Base-by-base conservation (phyloP, 2,329 filamentous ascomycete genomes). In the Aspergillus quadrilineatus region DNA sequence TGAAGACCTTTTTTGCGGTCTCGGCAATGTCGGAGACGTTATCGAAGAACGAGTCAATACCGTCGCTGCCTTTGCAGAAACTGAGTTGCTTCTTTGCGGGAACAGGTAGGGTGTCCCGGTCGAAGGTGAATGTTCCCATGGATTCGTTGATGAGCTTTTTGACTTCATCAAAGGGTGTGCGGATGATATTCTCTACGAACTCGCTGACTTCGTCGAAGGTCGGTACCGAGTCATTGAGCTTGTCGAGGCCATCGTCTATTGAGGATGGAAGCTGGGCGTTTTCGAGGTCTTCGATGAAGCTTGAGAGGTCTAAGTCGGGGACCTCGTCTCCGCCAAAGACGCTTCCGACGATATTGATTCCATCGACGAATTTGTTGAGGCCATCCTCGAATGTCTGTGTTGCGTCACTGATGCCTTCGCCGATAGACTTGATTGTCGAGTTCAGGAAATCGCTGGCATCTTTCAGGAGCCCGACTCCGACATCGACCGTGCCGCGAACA, bases 61-160 rank as follows among this genome's bases (percentile, higher is more conserved):
- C 85, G 62, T 90, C 83, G 75, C 94, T 91, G 69, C 91, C 85
- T 42, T 90, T 90, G 78, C 94, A 99, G 77, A 99, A 97, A 0
- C 83, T 87, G 52, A 99, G 80, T 37, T 85, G 78, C 73, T 95
- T 83, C 77, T 96, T 96, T 65, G 87, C 78, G 1, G 94, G 92
- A 2, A 96, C 82, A 0, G 92, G 91, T 65, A 99, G 93, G 8
- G 88, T 75, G 10, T 84, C 83, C 14, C 86, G 82, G 69, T 97
- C 85, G 70, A 97, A 96, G 32, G 80, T 82, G 79, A 92, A 97
- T 60, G 79, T 82, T 49, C 85, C 83, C 67, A 94, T 83, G 34
- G 82, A 86, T 12, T 86, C 76, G 62, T 91, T 88, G 67, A 99
- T 82, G 46, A 89, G 78, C 60, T 82, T 77, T 65, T 89, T 90